phyloP scores from a whole-genome alignment of 2,329 filamentous ascomycete species.

The Orbilia oligospora region DNA sequence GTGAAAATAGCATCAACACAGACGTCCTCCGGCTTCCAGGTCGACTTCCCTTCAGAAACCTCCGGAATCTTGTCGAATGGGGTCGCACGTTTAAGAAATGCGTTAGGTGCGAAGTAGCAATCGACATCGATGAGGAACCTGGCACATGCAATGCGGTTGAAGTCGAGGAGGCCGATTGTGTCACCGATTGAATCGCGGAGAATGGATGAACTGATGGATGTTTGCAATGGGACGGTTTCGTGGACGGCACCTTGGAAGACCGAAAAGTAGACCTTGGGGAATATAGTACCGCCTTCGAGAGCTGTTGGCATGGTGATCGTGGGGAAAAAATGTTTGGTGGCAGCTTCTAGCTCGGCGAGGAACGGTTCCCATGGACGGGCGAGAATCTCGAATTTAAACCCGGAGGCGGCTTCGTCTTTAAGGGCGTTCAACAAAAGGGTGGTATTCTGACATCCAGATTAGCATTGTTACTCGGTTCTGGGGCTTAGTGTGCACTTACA shows the following conservation, averaged over 20 bases:
- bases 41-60: constrained; percentile 76
- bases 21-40: constrained; percentile 98
- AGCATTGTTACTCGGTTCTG: constrained; percentile 74
- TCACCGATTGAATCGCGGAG: constrained; percentile 89
- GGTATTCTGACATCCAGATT: constrained; percentile 75
- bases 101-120: constrained; percentile 90
- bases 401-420: constrained; percentile 66
- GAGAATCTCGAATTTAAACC: constrained; percentile 66
- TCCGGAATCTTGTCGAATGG: constrained; percentile 87
- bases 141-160: constrained; percentile 88
- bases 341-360: constrained; percentile 74
- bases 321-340: constrained; percentile 82
- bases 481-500: constrained; percentile 69
- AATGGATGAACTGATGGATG: constrained; percentile 83
- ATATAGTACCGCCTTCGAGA: constrained; percentile 76
- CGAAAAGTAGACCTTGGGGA: constrained; percentile 94
- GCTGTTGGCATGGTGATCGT: constrained; percentile 77
- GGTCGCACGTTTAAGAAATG: constrained; percentile 93
- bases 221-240: constrained; percentile 81
- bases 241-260: constrained; percentile 83
- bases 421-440: constrained; percentile 66
- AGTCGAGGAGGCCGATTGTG: constrained; percentile 93
- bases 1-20: constrained; percentile 98
- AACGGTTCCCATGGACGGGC: constrained; percentile 79
- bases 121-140: constrained; percentile 94